A percentile compares a stretch with the other conserved stretches of the same genome.
Evolutionary conservation across 129 eudicot species (phyloP).

Genomic region (Lactuca sativa): DNA sequence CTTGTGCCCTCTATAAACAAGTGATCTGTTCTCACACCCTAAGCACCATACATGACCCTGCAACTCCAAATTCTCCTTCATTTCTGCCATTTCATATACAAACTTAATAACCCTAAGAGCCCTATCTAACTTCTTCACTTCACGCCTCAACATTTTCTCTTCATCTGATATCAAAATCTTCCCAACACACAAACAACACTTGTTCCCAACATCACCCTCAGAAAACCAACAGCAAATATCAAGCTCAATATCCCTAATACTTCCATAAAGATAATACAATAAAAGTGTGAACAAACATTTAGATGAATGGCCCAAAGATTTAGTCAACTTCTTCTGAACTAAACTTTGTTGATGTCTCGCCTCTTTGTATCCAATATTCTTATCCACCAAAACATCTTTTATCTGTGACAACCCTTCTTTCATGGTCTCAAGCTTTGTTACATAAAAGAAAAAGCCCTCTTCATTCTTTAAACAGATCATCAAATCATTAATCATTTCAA

Average conservation of each 20-base stretch:
- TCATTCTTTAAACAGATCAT: conserved; percentile 57
- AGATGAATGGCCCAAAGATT: conserved; percentile 81
- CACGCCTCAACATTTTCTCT: conserved; percentile 56
- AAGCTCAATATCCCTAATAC: conserved; percentile 56
- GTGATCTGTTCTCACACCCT: conserved; percentile 50
- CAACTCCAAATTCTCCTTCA: conserved; percentile 64
- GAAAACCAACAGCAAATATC: conserved; percentile 66
- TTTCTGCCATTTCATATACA: conserved; percentile 66
- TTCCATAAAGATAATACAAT: conserved; percentile 61
- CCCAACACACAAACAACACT: conserved; percentile 61
- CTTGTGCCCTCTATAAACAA: conserved; percentile 58
- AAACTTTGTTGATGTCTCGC: conserved; percentile 58
- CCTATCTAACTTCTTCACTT: conserved; percentile 65
- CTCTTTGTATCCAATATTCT: conserved; percentile 76
- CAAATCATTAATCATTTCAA: conserved; percentile 76
- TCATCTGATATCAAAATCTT: conserved; percentile 70
- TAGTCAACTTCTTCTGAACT: conserved; percentile 65
- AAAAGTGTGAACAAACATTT: conserved; percentile 78
- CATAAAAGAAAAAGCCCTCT: conserved; percentile 43
- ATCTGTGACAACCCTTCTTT: conserved; percentile 89
- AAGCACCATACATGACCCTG: conserved; percentile 87
- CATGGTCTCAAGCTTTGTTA: conserved; percentile 72
- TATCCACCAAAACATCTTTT: conserved; percentile 76
- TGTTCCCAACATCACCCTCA: conserved; percentile 28
- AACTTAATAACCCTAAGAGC: conserved; percentile 63